Percentiles rank a stretch among this genome's conserved stretches.
phyloP scores from a whole-genome alignment of 2,329 filamentous ascomycete species.

The Exophiala oligosperma region DNA sequence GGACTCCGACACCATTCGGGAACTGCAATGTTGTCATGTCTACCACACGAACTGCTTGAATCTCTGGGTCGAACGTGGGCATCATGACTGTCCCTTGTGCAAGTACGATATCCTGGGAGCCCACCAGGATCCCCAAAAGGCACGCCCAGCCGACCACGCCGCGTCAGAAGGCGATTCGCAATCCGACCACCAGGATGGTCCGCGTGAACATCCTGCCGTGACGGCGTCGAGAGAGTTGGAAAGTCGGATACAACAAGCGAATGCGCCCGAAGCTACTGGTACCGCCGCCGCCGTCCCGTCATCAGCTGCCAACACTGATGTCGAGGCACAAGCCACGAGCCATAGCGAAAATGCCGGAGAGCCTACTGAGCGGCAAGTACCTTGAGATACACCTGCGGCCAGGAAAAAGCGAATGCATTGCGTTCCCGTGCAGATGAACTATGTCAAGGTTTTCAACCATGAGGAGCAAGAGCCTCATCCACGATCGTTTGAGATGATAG shows the following conservation, averaged over 20 bases:
- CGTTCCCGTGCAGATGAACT: too few species aligned
- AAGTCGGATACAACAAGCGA: neutral
- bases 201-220: neutral
- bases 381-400: neutral
- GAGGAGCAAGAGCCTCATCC: too few species aligned
- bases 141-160: neutral
- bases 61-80: slow-evolving; percentile 23
- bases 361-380: neutral
- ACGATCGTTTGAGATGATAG: too few species aligned
- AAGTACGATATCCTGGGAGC: slow-evolving; percentile 24
- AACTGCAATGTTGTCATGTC: slow-evolving; percentile 22
- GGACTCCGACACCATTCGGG: slow-evolving; percentile 22
- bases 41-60: slow-evolving; percentile 21
- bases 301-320: neutral
- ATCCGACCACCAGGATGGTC: neutral
- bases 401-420: too few species aligned
- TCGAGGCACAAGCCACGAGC: neutral
- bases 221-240: neutral
- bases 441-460: too few species aligned
- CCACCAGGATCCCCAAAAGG: slow-evolving; percentile 7
- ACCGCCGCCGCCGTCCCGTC: neutral
- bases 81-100: slow-evolving; percentile 25
- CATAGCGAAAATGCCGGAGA: neutral
- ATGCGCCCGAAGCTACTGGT: neutral
- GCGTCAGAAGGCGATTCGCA: neutral